These are phyloP conservation scores for Zygoascus tannicola DNA, from an alignment of 805 yeast genomes.

Conservation along the genomic window DNA sequence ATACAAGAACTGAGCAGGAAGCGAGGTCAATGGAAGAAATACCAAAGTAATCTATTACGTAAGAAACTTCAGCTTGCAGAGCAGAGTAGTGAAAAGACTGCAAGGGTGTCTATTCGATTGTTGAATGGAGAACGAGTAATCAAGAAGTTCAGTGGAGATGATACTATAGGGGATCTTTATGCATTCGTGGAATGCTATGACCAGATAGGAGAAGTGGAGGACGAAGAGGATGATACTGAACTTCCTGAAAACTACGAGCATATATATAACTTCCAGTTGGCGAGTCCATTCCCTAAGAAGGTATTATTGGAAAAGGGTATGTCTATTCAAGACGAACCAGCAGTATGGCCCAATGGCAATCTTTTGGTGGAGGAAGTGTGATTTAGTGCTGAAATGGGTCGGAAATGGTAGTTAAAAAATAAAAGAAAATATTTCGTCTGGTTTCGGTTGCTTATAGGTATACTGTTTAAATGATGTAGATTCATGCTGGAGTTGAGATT, in stretches of 20 bases:
- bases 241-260: slow-evolving; percentile 37
- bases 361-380: slow-evolving; percentile 38
- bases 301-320: slow-evolving; percentile 26
- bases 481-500: too few species aligned
- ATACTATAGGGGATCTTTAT: slow-evolving; percentile 53
- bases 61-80: slow-evolving; percentile 2
- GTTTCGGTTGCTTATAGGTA: too few species aligned
- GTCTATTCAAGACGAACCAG: slow-evolving; percentile 34
- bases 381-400: neutral
- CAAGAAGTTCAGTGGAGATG: slow-evolving; percentile 38
- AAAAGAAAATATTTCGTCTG: too few species aligned
- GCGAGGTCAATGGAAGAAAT: slow-evolving; percentile 38
- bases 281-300: slow-evolving; percentile 49
- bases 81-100: slow-evolving; percentile 27
- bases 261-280: slow-evolving; percentile 40
- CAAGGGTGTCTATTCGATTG: slow-evolving; percentile 64
- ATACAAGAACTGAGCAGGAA: slow-evolving; percentile 13
- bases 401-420: neutral
- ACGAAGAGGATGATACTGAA: slow-evolving; percentile 19
- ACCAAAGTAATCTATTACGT: slow-evolving; percentile 34
- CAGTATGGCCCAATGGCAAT: slow-evolving; percentile 58
- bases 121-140: slow-evolving; percentile 52
- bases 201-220: slow-evolving; percentile 15
- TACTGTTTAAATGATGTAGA: too few species aligned
- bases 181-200: slow-evolving; percentile 54